Conservation (phyloP, 805 yeast genomes). For the Wickerhamomyces subpelliculosus region DNA sequence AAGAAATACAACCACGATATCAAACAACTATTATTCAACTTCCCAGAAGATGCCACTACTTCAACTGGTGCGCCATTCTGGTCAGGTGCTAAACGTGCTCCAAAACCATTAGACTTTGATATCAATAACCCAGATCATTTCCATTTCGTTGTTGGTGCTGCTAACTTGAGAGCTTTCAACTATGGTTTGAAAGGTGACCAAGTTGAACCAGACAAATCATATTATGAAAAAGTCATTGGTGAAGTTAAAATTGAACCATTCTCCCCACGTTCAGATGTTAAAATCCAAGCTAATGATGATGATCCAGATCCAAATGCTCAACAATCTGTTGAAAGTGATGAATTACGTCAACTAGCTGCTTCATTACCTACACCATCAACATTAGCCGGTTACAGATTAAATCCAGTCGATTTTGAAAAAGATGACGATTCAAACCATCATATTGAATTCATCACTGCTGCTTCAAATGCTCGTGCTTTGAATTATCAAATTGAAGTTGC, state of each 20-base stretch:
- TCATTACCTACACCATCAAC: conserved; percentile 84
- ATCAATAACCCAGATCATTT: conserved; percentile 70
- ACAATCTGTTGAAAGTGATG: conserved; percentile 47
- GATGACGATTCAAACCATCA: conserved; percentile 97
- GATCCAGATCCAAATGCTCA: conserved; percentile 83
- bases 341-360: conserved; percentile 61
- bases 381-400: conserved; percentile 79
- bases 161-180: conserved; percentile 83
- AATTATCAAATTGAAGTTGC: conserved; percentile 87
- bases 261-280: conserved; percentile 65
- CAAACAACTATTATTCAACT: conserved; percentile 83
- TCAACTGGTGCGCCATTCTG: conserved; percentile 91
- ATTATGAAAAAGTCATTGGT: conserved; percentile 48
- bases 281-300: conserved; percentile 77
- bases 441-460: conserved; percentile 91
- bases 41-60: conserved; percentile 91
- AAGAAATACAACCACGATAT: conserved; percentile 79
- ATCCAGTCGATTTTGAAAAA: conserved; percentile 93
- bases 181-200: conserved; percentile 81
- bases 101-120: conserved; percentile 77
- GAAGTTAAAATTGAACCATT: conserved; percentile 53
- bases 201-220: conserved; percentile 38
- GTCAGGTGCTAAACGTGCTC: conserved; percentile 98
- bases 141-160: conserved; percentile 81
- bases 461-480: conserved; percentile 92